A percentile compares a stretch with the other conserved stretches of the same genome.
Conservation (phyloP, 139 green algal genomes). For the Tetradesmus obliquus region DNA sequence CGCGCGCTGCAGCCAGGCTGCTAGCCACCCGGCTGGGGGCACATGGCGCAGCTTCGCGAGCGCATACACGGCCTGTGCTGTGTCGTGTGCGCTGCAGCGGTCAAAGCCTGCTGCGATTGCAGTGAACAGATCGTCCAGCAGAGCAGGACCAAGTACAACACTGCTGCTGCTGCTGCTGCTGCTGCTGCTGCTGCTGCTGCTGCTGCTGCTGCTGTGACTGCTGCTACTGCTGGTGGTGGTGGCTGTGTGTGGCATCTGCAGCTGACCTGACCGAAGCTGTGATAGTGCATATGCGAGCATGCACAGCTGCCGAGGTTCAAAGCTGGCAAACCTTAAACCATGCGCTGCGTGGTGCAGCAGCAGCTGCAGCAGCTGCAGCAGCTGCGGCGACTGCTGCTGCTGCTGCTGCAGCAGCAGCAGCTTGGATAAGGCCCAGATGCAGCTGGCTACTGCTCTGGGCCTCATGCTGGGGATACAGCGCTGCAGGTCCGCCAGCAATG, state of each 20-base stretch:
- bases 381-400: too few species aligned
- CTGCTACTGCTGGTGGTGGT: neutral
- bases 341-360: neutral
- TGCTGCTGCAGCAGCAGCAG: neutral
- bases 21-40: neutral
- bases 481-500: slow-evolving; percentile 2
- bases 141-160: neutral
- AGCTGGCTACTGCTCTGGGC: neutral
- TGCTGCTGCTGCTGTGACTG: slow-evolving; percentile 1
- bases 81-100: slow-evolving; percentile 1
- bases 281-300: neutral
- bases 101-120: neutral
- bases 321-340: neutral
- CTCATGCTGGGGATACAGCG: neutral
- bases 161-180: neutral
- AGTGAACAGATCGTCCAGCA: slow-evolving; percentile 6
- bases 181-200: neutral
- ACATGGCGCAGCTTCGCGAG: neutral
- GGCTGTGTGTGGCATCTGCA: neutral
- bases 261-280: neutral
- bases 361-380: neutral
- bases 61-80: slow-evolving; percentile 14
- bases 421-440: slow-evolving; percentile 15
- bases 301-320: slow-evolving; percentile 31
- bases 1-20: neutral